Conservation (phyloP, 2,329 filamentous ascomycete genomes). For the Lachnellula subtilissima region DNA sequence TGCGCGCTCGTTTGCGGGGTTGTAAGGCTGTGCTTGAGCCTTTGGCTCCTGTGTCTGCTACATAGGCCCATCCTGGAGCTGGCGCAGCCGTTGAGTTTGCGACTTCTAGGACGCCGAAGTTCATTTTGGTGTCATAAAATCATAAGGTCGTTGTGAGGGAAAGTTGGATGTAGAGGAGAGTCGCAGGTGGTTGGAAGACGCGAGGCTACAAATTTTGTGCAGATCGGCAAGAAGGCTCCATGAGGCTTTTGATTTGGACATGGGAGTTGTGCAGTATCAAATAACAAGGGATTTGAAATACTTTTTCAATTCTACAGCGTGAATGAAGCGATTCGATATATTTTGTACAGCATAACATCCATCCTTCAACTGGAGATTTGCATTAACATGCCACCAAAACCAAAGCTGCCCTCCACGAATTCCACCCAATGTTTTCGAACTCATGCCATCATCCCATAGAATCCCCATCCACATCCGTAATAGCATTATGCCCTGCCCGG, state of each 20-base stretch:
- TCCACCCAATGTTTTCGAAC: background rate
- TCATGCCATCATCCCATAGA: background rate
- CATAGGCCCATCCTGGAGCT: slow-evolving; percentile 89
- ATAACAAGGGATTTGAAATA: slow-evolving; percentile 1
- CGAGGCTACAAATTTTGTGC: slow-evolving; percentile 13
- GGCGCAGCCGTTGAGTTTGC: slow-evolving; percentile 63
- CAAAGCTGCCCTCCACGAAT: background rate
- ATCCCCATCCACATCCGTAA: background rate
- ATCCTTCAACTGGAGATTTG: slow-evolving; percentile 1
- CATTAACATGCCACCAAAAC: slow-evolving; percentile 1
- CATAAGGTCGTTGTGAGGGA: slow-evolving; percentile 4
- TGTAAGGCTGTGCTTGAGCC: slow-evolving; percentile 48
- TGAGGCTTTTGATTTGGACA: background rate
- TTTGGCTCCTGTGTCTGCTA: slow-evolving; percentile 66
- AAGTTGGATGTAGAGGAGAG: background rate
- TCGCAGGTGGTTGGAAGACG: slow-evolving; percentile 7
- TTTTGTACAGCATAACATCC: slow-evolving; percentile 17
- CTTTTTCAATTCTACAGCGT: slow-evolving; percentile 15
- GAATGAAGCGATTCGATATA: slow-evolving; percentile 15
- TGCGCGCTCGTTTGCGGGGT: slow-evolving; percentile 65
- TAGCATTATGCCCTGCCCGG: background rate
- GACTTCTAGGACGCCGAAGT: slow-evolving; percentile 78
- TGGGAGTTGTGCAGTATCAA: background rate
- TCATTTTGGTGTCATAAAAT: slow-evolving; percentile 44
- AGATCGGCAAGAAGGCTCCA: background rate